Conservation (phyloP, 768 basidiomycete species). For the Mycena alexandri region DNA sequence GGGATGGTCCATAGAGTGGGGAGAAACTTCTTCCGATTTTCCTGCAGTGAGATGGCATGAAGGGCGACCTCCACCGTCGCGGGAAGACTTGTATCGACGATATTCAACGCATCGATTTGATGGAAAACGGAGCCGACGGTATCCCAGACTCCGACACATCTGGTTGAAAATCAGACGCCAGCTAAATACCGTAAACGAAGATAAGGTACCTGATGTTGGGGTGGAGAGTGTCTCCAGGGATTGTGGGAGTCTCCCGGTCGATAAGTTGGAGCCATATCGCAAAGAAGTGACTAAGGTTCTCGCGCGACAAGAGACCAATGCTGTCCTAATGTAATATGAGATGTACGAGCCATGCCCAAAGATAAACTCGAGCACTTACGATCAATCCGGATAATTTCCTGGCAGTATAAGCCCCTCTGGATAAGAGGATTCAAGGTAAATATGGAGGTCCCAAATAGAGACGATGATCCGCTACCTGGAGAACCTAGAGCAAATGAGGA, state of each 20-base stretch:
- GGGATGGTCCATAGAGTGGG: conserved; percentile 37
- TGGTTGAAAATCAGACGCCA: too few species aligned
- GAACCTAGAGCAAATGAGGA: background rate
- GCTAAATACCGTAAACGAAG: too few species aligned
- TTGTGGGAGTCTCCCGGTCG: too few species aligned
- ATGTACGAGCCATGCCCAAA: too few species aligned
- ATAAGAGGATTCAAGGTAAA: background rate
- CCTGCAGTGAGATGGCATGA: conserved; percentile 46
- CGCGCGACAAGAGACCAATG: background rate
- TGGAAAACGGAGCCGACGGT: conserved; percentile 39
- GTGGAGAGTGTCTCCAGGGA: too few species aligned
- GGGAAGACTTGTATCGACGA: too few species aligned
- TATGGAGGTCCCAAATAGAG: background rate
- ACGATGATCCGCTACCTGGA: too few species aligned
- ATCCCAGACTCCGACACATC: conserved; percentile 41
- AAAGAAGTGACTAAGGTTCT: conserved; percentile 15
- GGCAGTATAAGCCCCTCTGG: conserved; percentile 8
- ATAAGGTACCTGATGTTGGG: too few species aligned
- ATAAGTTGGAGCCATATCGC: background rate
- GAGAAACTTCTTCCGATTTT: conserved; percentile 41
- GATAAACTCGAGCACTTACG: background rate
- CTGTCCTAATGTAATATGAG: background rate
- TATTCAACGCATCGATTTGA: too few species aligned
- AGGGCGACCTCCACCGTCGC: conserved; percentile 37
- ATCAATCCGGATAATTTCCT: conserved; percentile 1